phyloP scores from a whole-genome alignment of 2,329 filamentous ascomycete genomes.

The Tolypocladium amazonense region DNA sequence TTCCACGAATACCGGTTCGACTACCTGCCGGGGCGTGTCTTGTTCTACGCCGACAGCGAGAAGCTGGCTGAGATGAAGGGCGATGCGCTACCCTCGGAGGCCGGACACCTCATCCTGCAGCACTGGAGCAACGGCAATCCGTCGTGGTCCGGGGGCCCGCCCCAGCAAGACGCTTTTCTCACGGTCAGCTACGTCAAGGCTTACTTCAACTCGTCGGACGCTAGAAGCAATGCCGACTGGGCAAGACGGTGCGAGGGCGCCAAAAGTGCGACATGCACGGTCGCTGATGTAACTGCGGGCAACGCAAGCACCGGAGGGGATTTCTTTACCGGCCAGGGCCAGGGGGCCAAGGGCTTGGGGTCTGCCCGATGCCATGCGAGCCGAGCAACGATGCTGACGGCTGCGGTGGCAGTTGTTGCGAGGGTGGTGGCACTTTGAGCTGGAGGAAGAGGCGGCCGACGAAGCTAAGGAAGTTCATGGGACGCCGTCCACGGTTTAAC shows the following conservation, averaged over 20 bases:
- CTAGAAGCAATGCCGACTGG: conserved; percentile 1
- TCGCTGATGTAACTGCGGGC: conserved; percentile 10
- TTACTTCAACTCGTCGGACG: conserved; percentile 64
- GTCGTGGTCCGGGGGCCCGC: conserved; percentile 62
- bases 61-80: conserved; percentile 46
- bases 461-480: background rate
- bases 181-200: conserved; percentile 62
- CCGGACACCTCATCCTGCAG: conserved; percentile 59
- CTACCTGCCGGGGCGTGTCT: conserved; percentile 50
- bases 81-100: conserved; percentile 43
- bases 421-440: background rate
- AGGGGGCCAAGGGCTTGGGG: background rate
- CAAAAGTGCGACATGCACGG: conserved; percentile 11
- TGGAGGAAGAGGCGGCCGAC: background rate
- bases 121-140: conserved; percentile 72
- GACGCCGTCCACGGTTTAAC: background rate
- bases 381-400: background rate
- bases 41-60: conserved; percentile 58
- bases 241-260: conserved; percentile 1
- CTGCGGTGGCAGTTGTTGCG: background rate
- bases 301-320: conserved; percentile 12
- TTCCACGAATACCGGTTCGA: conserved; percentile 78
- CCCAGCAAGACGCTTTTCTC: conserved; percentile 48
- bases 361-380: background rate
- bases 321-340: conserved; percentile 7